A percentile compares a stretch with the other conserved stretches of the same genome.
Evolutionary conservation across 257 asterid species (phyloP).

Genomic region (Solanum microdontum): DNA sequence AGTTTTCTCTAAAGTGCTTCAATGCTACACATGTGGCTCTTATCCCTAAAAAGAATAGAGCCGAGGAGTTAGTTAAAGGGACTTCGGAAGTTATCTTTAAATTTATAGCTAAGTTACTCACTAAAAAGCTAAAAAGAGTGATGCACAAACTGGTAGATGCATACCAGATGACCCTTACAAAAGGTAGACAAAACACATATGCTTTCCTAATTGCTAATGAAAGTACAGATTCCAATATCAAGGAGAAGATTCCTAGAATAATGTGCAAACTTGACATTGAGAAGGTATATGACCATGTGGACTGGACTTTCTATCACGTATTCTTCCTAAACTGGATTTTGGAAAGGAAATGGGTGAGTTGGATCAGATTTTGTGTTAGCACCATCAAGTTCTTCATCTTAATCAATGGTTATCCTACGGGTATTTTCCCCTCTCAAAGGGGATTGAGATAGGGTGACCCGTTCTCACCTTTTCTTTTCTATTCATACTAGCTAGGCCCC

Average conservation of each 20-base stretch:
- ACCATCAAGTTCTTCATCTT: neutral
- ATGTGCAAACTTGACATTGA: neutral
- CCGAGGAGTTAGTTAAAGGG: neutral
- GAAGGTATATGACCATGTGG: neutral
- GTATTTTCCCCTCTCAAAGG: neutral
- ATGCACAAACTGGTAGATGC: neutral
- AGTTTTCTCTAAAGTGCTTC: neutral
- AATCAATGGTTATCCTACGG: neutral
- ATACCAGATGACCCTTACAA: neutral
- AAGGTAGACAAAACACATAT: neutral
- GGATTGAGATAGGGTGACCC: neutral
- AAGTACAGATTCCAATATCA: neutral
- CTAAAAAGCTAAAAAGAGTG: neutral
- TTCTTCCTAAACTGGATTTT: neutral
- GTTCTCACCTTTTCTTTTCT: neutral
- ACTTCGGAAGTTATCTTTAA: neutral
- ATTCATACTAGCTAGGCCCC: neutral
- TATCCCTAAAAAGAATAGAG: neutral
- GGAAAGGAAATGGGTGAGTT: neutral
- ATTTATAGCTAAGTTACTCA: neutral
- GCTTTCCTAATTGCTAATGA: neutral
- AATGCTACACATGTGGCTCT: neutral
- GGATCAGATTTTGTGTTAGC: neutral
- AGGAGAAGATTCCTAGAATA: neutral
- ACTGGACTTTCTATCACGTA: neutral